These are phyloP conservation scores for Picea abies DNA, from an alignment of 83 land plant species.

Conservation along the genomic window DNA sequence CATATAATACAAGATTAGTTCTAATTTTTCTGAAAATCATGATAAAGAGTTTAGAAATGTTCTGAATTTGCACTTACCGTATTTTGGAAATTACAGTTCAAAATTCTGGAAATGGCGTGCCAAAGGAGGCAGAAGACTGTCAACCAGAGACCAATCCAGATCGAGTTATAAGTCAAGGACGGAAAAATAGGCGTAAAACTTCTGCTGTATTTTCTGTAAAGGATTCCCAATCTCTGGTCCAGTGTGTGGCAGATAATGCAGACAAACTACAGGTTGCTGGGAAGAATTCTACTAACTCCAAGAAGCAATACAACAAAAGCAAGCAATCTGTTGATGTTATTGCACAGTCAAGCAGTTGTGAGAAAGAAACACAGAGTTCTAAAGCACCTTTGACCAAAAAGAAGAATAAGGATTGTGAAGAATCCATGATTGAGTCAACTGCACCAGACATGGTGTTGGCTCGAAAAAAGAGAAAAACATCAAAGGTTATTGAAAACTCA, in stretches of 20 bases:
- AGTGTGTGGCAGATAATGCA: neutral
- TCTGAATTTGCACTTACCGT: neutral
- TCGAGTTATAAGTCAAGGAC: neutral
- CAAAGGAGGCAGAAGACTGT: slow-evolving; percentile 2
- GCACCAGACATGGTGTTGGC: neutral
- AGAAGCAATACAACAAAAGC: neutral
- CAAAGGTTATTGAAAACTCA: neutral
- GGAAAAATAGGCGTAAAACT: neutral
- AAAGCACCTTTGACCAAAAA: neutral
- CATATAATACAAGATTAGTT: neutral
- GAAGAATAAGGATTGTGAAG: slow-evolving; percentile 1
- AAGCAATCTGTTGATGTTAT: slow-evolving; percentile 14
- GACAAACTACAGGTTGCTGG: neutral
- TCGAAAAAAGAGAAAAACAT: slow-evolving; percentile 11
- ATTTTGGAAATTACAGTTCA: neutral
- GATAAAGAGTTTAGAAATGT: neutral
- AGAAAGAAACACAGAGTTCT: neutral
- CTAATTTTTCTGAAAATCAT: neutral
- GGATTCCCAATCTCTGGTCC: neutral
- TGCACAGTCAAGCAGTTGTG: neutral
- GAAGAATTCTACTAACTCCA: neutral
- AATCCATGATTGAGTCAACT: neutral
- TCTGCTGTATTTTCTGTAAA: neutral
- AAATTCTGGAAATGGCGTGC: neutral
- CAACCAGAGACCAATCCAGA: slow-evolving; percentile 17